Evolutionary conservation across 2,329 filamentous ascomycete species (phyloP).

Genomic region (Talaromyces pinophilus): DNA sequence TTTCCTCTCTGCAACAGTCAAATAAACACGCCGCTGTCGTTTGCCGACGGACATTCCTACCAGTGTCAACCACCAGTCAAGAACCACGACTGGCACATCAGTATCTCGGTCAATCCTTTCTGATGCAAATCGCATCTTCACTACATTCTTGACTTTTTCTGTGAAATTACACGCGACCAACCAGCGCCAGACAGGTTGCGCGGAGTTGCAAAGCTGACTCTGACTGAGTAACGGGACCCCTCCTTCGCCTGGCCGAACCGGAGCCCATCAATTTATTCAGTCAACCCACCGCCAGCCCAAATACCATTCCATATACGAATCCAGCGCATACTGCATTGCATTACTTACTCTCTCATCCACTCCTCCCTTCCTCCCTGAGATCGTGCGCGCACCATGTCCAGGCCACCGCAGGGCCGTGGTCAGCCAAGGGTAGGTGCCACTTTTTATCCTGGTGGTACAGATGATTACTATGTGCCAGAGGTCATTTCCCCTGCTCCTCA

Average conservation of each 20-base stretch:
- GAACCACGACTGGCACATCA: background rate
- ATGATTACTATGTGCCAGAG: slow-evolving; percentile 70
- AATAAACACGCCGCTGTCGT: slow-evolving; percentile 1
- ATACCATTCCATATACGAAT: background rate
- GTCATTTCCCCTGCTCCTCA: slow-evolving; percentile 70
- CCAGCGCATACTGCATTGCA: slow-evolving; percentile 8
- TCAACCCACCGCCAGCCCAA: slow-evolving; percentile 3
- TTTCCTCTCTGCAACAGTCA: background rate
- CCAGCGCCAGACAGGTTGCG: slow-evolving; percentile 7
- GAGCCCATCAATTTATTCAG: slow-evolving; percentile 1
- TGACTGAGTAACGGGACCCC: slow-evolving; percentile 4
- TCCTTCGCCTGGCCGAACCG: slow-evolving; percentile 10
- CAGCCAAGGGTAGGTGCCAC: slow-evolving; percentile 58
- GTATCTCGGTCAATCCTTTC: background rate
- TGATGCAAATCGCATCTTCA: slow-evolving; percentile 7
- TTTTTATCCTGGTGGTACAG: slow-evolving; percentile 66
- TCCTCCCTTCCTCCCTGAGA: background rate
- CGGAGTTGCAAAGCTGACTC: background rate
- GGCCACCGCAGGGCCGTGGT: slow-evolving; percentile 33
- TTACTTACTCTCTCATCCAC: background rate
- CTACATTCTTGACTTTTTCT: slow-evolving; percentile 11
- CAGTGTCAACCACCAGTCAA: background rate
- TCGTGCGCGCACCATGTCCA: slow-evolving; percentile 19
- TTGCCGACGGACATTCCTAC: slow-evolving; percentile 8
- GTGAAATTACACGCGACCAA: background rate